Base-by-base conservation (phyloP, 148 eudicot genomes). In the Dianthus caryophyllus region DNA sequence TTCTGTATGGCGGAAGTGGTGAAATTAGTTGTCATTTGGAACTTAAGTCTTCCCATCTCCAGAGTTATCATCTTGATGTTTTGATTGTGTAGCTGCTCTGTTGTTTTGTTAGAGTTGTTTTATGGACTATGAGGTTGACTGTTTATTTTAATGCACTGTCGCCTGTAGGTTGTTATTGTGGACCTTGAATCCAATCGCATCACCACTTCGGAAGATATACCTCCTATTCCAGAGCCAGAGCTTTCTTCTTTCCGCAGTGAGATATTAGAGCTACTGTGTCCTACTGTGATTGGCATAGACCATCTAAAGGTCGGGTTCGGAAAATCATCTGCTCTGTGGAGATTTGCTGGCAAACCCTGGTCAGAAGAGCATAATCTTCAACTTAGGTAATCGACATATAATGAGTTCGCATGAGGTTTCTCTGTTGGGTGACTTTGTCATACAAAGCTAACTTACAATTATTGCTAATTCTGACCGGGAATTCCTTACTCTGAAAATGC, bases 181-280 rank as follows among this genome's bases (percentile, higher is more conserved):
- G 98, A 94, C 73, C 96, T 94, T 77, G 98, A 90, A 58, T 81
- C 82, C 71, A 90, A 94, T 61, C 68, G 83, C 70, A 83, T 94
- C 81, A 86, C 90, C 51, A 94, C 92, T 44, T 61, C 97, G 33
- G 98, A 94, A 82, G 98, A 94, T 15, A 94, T 94, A 77, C 98
- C 98, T 74, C 83, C 90, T 66, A 73, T 94, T 72, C 98, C 98
- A 65, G 98, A 90, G 83, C 98, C 97, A 61, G 98, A 94, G 77
- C 77, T 80, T 48, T 82, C 81, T 78, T 74, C 83, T 33, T 79
- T 94, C 66, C 92, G 92, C 30, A 73, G 69, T 61, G 98, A 88
- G 67, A 84, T 94, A 65, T 73, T 90, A 83, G 85, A 88, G 64
- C 78, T 94, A 69, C 71, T 88, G 59, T 76, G 81, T 76, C 98